These are phyloP conservation scores for Handroanthus guayacan DNA, from an alignment of 257 asterid species.

Conservation along the genomic window DNA sequence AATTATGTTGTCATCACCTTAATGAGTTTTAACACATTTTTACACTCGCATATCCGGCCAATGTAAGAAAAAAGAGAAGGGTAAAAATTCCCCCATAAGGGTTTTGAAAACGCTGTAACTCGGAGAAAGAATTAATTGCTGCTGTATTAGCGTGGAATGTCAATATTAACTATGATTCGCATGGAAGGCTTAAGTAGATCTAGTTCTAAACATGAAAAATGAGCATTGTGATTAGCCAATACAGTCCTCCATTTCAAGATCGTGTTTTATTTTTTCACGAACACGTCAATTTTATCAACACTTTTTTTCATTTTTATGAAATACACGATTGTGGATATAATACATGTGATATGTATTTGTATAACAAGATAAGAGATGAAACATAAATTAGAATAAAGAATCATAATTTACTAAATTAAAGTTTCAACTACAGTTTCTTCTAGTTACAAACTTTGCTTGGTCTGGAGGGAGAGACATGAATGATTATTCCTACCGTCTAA, in stretches of 20 bases:
- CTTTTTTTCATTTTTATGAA: no score
- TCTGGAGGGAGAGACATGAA: no score
- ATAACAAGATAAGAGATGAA: no score
- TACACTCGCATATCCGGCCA: neutral
- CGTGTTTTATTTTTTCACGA: no score
- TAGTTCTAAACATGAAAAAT: neutral
- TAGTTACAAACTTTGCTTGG: no score
- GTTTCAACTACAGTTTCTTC: no score
- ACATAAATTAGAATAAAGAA: no score
- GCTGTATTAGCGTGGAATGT: neutral
- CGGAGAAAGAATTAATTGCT: neutral
- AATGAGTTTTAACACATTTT: neutral
- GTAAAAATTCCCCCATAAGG: neutral
- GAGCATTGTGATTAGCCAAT: neutral
- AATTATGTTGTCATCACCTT: neutral
- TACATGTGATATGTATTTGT: no score
- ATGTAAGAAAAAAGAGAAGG: neutral
- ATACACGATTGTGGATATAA: no score
- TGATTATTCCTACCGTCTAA: no score
- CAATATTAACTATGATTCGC: neutral
- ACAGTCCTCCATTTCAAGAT: no score
- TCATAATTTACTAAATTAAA: neutral
- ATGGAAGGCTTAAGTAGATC: neutral
- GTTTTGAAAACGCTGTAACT: neutral
- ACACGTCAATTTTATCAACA: no score